Base-by-base conservation (phyloP, 441 rosid genomes). In the Adansonia grandidieri region DNA sequence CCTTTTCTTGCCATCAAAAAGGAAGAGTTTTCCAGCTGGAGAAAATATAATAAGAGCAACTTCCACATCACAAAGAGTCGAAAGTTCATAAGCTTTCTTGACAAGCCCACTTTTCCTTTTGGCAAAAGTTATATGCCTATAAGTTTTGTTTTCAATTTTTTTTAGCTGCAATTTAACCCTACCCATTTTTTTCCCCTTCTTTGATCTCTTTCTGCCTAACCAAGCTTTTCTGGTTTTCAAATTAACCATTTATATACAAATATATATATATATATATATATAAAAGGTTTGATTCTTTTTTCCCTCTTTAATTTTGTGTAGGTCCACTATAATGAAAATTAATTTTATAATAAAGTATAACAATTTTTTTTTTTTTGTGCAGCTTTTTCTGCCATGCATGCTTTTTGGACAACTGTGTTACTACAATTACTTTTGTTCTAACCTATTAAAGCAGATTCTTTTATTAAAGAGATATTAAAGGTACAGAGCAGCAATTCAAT, bases 31-130 rank as follows among this genome's bases (percentile, higher is more conserved):
- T 6, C 87, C 88, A 17, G 89, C 74, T 17, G 90, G 91, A 65
- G 90, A 86, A 58, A 84, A 89, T 5, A 88, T 9, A 22, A 86
- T 10, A 11, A 89, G 86, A 84, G 78, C 83, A 73, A 87, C 42
- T 11, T 76, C 86, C 9, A 85, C 54, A 78, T 87, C 84, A 74
- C 92, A 89, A 4, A 87, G 83, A 69, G 77, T 47, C 11, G 60
- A 82, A 28, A 89, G 83, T 67, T 86, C 91, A 78, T 85, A 84
- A 74, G 91, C 88, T 84, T 89, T 89, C 80, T 89, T 88, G 4
- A 85, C 37, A 44, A 89, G 60, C 58, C 91, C 91, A 69, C 13
- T 69, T 82, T 88, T 89, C 50, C 90, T 85, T 78, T 86, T 88
- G 73, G 86, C 81, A 78, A 85, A 89, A 28, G 86, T 77, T 53